phyloP scores from a whole-genome alignment of 1,284 basidiomycete species.

The Gomphus bonarii region DNA sequence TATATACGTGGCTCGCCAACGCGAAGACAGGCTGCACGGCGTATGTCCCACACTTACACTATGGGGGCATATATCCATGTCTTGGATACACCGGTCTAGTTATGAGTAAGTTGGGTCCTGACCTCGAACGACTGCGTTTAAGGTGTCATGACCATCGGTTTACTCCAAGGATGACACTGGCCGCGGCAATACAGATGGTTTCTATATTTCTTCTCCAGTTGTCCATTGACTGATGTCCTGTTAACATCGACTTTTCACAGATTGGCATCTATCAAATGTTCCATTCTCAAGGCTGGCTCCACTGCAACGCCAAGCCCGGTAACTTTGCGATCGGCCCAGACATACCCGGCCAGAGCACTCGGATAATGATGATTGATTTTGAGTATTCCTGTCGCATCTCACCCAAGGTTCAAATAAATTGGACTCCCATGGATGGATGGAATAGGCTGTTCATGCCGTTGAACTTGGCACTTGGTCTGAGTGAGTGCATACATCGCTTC shows the following conservation, averaged over 20 bases:
- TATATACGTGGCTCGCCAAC: not conserved
- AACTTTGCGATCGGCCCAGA: conserved; percentile 3
- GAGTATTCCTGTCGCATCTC: not conserved
- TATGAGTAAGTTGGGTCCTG: not conserved
- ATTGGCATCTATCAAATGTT: not conserved
- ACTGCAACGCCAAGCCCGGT: not conserved
- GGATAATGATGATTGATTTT: not conserved
- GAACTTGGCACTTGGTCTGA: not conserved
- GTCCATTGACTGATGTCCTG: not conserved
- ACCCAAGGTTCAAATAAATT: not conserved
- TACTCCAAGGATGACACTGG: not conserved
- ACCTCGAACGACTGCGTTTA: not conserved
- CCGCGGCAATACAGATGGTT: not conserved
- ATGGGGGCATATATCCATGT: not conserved
- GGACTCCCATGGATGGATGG: not conserved
- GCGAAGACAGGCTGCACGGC: not conserved
- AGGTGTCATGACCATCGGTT: not conserved
- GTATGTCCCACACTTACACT: not conserved
- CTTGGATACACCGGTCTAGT: not conserved
- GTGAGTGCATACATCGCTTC: not conserved
- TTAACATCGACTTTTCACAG: not conserved
- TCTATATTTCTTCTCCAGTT: not conserved
- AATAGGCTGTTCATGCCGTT: not conserved
- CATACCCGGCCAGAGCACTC: not conserved
- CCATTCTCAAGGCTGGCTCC: conserved; percentile 1